phyloP scores from a whole-genome alignment of 2,329 filamentous ascomycete genomes.

The Fusarium devonianum region DNA sequence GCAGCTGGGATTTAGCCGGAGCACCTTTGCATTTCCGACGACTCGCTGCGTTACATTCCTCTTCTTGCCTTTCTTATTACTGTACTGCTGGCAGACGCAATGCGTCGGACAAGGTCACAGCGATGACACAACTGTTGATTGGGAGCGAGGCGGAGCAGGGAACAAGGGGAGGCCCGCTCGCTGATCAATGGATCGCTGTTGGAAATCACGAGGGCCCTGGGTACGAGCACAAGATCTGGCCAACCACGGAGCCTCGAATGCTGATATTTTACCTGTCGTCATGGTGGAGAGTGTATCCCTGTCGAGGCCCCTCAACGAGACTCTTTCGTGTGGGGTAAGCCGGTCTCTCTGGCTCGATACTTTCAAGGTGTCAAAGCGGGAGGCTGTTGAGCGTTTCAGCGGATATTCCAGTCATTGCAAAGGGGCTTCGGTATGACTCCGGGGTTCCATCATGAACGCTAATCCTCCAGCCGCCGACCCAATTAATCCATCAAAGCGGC shows the following conservation, averaged over 20 bases:
- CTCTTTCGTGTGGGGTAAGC: neutral
- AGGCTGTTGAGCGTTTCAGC: neutral
- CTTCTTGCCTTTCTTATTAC: too few species aligned
- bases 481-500: too few species aligned
- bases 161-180: neutral
- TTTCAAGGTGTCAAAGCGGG: neutral
- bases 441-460: too few species aligned
- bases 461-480: too few species aligned
- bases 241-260: constrained; percentile 27
- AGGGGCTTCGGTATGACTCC: neutral
- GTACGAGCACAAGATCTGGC: constrained; percentile 28
- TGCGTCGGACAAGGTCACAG: neutral
- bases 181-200: constrained; percentile 10
- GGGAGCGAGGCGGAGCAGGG: too few species aligned
- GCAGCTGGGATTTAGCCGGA: neutral
- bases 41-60: neutral
- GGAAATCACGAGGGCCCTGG: constrained; percentile 28
- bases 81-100: too few species aligned
- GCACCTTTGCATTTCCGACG: neutral
- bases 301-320: neutral
- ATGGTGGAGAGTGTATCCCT: neutral
- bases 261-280: neutral
- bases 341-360: neutral
- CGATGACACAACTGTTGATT: constrained; percentile 3
- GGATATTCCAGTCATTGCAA: neutral